Evolutionary conservation across 2,329 filamentous ascomycete species (phyloP), one percentile per base, ranked within the genome.

Genomic region (Shiraia sp.): DNA sequence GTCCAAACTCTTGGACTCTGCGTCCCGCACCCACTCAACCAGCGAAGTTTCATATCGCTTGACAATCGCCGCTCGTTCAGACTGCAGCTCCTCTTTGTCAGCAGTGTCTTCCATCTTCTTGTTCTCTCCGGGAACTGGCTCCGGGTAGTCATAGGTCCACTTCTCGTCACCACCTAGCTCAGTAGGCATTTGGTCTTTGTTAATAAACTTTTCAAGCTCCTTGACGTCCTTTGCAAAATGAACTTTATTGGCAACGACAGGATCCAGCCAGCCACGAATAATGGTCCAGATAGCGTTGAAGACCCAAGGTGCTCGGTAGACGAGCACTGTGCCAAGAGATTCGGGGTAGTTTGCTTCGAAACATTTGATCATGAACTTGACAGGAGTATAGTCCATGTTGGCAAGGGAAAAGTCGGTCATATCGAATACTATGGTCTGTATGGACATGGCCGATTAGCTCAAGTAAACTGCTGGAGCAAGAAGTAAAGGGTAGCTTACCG

Each of bases 291-390:
- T 88, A n/a, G 88, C 86, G 76, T 95, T 91, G 74, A 99, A 99
- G 32, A 99, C 76, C 93, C 93, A 99, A 3, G 93, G 93, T 0
- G 93, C 85, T 69, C 96, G 96, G 76, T 99, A 93, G 26, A 99
- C 89, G 32, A 97, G 80, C 2, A 97, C 89, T 2, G 87, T 80
- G 19, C 92, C 93, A 1, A 99, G 79, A 33, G 84, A 92, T 70
- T 99, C 93, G 1, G 93, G 93, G 59, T 97, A 99, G 68, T 99
- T 97, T 46, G 93, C 93, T 74, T 99, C 93, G 65, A 99, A 99
- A 70, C 91, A 96, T 71, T 96, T 95, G 71, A 99, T 96, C 87
- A 99, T 96, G 73, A 97, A 99, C 64, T 96, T 99, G 42, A 99
- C 89, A 1, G 93, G 92, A 0, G 88, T 82, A 68, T 97, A 97